Evolutionary conservation across 176 grass and related monocot species (phyloP).

Genomic region (Avena atlantica): DNA sequence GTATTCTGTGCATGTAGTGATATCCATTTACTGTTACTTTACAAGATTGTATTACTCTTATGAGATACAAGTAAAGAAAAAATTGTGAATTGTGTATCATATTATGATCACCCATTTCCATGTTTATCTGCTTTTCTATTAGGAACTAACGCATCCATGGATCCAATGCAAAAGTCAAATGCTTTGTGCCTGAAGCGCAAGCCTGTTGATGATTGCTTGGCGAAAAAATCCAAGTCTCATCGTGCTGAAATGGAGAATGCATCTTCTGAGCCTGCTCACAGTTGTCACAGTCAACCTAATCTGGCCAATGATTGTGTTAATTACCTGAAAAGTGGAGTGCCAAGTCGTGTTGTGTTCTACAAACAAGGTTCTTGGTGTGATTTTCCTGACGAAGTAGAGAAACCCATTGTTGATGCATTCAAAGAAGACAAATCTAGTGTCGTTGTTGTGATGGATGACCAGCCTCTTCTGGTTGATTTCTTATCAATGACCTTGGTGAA

Average conservation of each 20-base stretch:
- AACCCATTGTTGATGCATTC: constrained; percentile 56
- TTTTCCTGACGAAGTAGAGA: constrained; percentile 49
- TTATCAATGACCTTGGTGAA: constrained; percentile 63
- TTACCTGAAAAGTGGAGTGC: constrained; percentile 52
- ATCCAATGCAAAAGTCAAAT: constrained; percentile 25
- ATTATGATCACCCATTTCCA: constrained; percentile 35
- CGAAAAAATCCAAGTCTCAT: constrained; percentile 22
- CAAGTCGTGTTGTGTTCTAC: constrained; percentile 56
- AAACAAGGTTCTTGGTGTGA: constrained; percentile 47
- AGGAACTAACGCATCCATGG: constrained; percentile 39
- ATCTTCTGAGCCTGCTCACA: constrained; percentile 20
- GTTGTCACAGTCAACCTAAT: constrained; percentile 45
- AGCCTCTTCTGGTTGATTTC: constrained; percentile 58
- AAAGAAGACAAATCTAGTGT: constrained; percentile 48
- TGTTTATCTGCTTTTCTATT: constrained; percentile 29
- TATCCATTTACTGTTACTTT: constrained; percentile 36
- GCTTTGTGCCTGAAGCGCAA: constrained; percentile 54
- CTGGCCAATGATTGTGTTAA: constrained; percentile 52
- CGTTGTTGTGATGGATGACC: constrained; percentile 45
- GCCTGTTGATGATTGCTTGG: constrained; percentile 35
- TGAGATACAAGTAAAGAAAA: constrained; percentile 31
- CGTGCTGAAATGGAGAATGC: neutral
- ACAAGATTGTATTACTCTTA: constrained; percentile 38
- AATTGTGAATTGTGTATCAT: constrained; percentile 42
- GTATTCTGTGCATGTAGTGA: neutral